Evolutionary conservation across 805 yeast species (phyloP).

Genomic region (Torulaspora franciscae): DNA sequence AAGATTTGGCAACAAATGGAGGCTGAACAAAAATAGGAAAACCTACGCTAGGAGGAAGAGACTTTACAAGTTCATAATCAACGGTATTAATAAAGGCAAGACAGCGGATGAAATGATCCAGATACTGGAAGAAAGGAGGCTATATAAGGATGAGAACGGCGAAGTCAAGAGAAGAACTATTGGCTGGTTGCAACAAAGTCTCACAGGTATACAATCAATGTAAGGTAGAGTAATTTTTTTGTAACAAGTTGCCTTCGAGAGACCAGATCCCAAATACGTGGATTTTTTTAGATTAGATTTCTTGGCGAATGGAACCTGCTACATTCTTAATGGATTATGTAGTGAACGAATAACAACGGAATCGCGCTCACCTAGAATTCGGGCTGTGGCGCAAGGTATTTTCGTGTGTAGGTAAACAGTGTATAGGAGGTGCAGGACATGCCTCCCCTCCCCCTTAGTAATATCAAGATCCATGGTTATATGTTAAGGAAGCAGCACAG

Average conservation of each 20-base stretch:
- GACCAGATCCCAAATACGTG: too few species aligned
- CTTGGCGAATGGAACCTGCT: neutral
- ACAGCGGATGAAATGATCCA: slow-evolving; percentile 35
- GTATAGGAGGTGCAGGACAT: neutral
- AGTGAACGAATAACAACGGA: neutral
- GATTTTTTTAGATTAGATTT: neutral
- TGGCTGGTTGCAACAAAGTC: slow-evolving; percentile 37
- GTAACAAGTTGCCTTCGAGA: too few species aligned
- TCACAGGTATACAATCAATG: slow-evolving; percentile 29
- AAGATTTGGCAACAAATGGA: slow-evolving; percentile 41
- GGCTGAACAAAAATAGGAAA: slow-evolving; percentile 36
- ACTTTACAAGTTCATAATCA: slow-evolving; percentile 34
- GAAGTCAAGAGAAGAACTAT: slow-evolving; percentile 34
- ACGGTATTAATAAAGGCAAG: slow-evolving; percentile 34
- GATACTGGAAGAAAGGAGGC: slow-evolving; percentile 29
- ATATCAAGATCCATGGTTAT: too few species aligned
- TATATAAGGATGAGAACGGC: slow-evolving; percentile 34
- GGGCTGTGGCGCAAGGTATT: neutral
- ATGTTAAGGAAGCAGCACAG: neutral
- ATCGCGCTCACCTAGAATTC: neutral
- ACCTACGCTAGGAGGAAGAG: slow-evolving; percentile 37
- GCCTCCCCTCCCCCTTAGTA: neutral
- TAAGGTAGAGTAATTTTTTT: neutral
- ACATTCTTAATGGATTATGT: slow-evolving; percentile 1
- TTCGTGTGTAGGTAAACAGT: neutral